Evolutionary conservation across 1,139 yeast genomes (phyloP).

Genomic region (Candida sp.): DNA sequence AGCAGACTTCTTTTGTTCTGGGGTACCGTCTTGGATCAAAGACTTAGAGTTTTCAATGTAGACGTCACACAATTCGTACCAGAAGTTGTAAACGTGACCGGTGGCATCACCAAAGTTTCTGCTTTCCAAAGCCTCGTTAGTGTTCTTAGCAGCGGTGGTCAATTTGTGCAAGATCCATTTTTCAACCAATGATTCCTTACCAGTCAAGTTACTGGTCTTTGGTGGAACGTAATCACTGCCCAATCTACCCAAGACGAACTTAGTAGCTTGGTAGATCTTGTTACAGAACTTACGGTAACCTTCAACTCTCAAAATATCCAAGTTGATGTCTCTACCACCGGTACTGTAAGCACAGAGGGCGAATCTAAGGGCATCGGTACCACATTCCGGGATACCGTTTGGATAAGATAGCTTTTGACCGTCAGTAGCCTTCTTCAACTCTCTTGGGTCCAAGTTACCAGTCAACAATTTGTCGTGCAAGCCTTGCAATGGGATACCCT

Average conservation of each 20-base stretch:
- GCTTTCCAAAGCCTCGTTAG: constrained; percentile 70
- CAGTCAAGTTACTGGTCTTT: constrained; percentile 60
- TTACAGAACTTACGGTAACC: constrained; percentile 99
- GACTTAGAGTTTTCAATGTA: constrained; percentile 97
- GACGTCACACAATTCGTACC: constrained; percentile 98
- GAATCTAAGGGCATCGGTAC: constrained; percentile 98
- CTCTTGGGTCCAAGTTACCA: constrained; percentile 93
- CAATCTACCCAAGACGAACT: constrained; percentile 91
- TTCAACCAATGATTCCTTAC: constrained; percentile 91
- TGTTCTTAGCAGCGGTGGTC: constrained; percentile 67
- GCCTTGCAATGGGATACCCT: constrained; percentile 80
- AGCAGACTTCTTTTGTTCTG: constrained; percentile 84
- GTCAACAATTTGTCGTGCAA: constrained; percentile 76
- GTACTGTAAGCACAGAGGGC: constrained; percentile 99
- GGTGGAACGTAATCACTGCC: constrained; percentile 91
- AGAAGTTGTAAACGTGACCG: constrained; percentile 85
- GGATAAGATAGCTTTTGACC: constrained; percentile 95
- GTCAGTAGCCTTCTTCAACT: constrained; percentile 82
- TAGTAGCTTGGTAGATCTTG: constrained; percentile 98
- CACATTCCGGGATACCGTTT: constrained; percentile 98
- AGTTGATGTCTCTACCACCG: constrained; percentile 98
- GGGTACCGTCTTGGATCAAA: constrained; percentile 90
- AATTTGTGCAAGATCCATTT: constrained; percentile 95
- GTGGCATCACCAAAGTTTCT: constrained; percentile 94
- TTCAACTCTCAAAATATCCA: constrained; percentile 96